Evolutionary conservation across 768 basidiomycete species (phyloP).

Genomic region (Clitopilus passeckerianus): DNA sequence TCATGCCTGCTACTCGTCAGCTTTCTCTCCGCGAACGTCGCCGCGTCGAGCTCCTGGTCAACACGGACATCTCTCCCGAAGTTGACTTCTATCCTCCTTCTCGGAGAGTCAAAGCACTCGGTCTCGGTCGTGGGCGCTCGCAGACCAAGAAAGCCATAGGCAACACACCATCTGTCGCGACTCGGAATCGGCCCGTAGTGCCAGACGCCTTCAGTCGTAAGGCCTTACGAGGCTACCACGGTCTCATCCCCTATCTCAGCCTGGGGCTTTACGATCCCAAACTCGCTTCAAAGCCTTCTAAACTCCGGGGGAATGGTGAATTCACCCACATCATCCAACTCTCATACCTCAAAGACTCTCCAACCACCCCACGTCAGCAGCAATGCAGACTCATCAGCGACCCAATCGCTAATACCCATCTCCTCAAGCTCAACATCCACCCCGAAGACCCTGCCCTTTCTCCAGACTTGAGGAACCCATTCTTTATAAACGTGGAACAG

Average conservation of each 20-base stretch:
- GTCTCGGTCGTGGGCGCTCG: not conserved
- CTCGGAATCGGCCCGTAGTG: too few species aligned
- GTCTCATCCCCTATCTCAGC: conserved; percentile 16
- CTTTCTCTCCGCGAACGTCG: conserved; percentile 19
- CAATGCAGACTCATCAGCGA: conserved; percentile 6
- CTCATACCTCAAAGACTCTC: not conserved
- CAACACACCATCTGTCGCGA: too few species aligned
- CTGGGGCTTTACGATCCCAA: conserved; percentile 12
- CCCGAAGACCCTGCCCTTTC: not conserved
- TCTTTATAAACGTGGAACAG: conserved; percentile 24
- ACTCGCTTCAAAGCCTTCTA: conserved; percentile 5
- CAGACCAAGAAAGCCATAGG: not conserved
- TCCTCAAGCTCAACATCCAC: not conserved
- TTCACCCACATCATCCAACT: conserved; percentile 22
- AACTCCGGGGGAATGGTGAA: conserved; percentile 8
- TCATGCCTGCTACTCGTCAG: conserved; percentile 15
- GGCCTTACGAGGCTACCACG: conserved; percentile 11
- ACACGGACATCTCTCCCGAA: conserved; percentile 11
- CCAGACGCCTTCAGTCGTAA: not conserved
- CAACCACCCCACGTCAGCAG: not conserved
- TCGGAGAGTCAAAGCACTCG: not conserved
- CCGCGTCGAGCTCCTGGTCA: conserved; percentile 15
- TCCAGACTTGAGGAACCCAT: not conserved
- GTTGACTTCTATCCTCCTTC: not conserved
- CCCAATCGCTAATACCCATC: not conserved